A percentile compares a stretch with the other conserved stretches of the same genome.
These are phyloP conservation scores for Citrus inodora DNA, from an alignment of 345 rosid genomes.

Conservation along the genomic window DNA sequence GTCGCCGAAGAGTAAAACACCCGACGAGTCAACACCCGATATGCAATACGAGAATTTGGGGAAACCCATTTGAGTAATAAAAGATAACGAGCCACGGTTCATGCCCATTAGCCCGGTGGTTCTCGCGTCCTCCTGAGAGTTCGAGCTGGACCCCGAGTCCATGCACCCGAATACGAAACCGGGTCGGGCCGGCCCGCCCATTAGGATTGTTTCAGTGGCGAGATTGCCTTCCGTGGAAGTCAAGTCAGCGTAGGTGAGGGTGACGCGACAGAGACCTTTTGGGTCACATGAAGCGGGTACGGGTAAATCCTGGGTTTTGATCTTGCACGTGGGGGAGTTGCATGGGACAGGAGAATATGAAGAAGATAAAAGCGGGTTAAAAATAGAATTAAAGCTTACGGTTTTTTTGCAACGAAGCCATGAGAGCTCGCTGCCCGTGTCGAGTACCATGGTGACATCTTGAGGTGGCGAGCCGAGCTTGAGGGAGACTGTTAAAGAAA, in stretches of 20 bases:
- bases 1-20: slow-evolving; percentile 63
- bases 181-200: slow-evolving; percentile 43
- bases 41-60: slow-evolving; percentile 79
- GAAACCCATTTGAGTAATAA: slow-evolving; percentile 60
- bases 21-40: slow-evolving; percentile 64
- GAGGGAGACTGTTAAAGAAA: slow-evolving; percentile 57
- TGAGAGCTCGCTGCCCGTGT: slow-evolving; percentile 78
- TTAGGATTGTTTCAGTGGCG: slow-evolving; percentile 41
- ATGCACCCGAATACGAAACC: slow-evolving; percentile 65
- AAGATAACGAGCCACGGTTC: slow-evolving; percentile 78
- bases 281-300: slow-evolving; percentile 49
- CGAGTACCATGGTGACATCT: slow-evolving; percentile 58
- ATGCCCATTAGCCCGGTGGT: slow-evolving; percentile 78
- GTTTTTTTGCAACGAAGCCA: slow-evolving; percentile 60
- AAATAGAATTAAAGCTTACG: slow-evolving; percentile 30
- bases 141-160: slow-evolving; percentile 64
- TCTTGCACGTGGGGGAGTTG: slow-evolving; percentile 41
- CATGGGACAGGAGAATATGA: slow-evolving; percentile 50
- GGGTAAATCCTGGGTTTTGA: slow-evolving; percentile 46
- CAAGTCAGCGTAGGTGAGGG: slow-evolving; percentile 53
- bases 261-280: slow-evolving; percentile 46
- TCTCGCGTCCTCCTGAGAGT: slow-evolving; percentile 53
- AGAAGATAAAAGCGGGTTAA: slow-evolving; percentile 39
- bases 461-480: slow-evolving; percentile 70
- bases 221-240: slow-evolving; percentile 61